Base-by-base conservation (phyloP, 805 yeast genomes). In the Myxozyma geophila region DNA sequence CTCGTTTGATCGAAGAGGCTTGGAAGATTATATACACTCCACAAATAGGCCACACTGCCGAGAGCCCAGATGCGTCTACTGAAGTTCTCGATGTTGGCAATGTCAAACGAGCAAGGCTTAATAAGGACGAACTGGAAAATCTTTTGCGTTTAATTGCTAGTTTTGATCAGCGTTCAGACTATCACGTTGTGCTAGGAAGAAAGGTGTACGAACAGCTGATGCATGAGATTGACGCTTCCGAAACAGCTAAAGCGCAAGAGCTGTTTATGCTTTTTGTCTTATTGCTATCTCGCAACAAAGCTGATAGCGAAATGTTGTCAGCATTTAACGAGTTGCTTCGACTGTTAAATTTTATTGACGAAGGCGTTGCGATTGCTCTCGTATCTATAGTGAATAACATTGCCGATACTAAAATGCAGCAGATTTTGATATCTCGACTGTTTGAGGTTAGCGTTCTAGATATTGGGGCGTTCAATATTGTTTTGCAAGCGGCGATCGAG, bases 401-500 rank as follows among this genome's bases (percentile, higher is more conserved):
- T 8, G 7, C 59, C 13, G 65, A 66, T 47, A 48, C 44, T 9
- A 56, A 58, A 17, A 41, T 64, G 2, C 69, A 66, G 35, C 54
- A 55, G 19, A 39, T 57, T 9, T 39, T 63, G 17, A 67, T 66
- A 9, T 41, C 59, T 13, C 43, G 58, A 15, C 50, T 66, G 10
- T 63, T 59, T 50, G 37, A 40, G 19, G 15, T 56, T 1, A 33
- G 19, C 19, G 44, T 56, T 39, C 17, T 55, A 28, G 62, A 62
- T 43, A 62, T 66, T 17, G 60, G 58, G 23, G 64, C 68, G 8
- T 66, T 63, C 43, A 66, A 66, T 47, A 46, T 66, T 33, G 43
- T 66, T 19, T 39, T 66, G n/a, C 69, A 66, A 28, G 60, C 69
- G 7, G 69, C 69, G 4, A 49, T 66, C 21, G 69, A 66, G 46